phyloP scores from a whole-genome alignment of 1,284 basidiomycete species.

The Tilletia setariae region DNA sequence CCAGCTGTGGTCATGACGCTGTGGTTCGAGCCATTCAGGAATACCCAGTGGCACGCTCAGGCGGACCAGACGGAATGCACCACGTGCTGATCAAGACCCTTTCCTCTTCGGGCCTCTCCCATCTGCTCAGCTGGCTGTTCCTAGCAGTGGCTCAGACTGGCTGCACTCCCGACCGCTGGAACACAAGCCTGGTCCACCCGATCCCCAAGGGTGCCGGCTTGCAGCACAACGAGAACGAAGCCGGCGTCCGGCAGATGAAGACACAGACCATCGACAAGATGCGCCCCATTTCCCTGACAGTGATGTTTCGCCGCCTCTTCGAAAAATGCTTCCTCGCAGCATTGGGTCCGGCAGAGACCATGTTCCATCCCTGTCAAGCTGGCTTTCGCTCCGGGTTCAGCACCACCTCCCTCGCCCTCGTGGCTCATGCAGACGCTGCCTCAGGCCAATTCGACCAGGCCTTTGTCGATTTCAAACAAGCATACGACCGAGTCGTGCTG shows the following conservation, averaged over 20 bases:
- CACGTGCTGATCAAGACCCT: neutral
- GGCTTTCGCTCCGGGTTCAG: neutral
- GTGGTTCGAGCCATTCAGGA: neutral
- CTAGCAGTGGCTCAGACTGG: too few species aligned
- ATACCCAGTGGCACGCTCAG: neutral
- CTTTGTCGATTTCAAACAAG: neutral
- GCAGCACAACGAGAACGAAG: too few species aligned
- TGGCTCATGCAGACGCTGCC: neutral
- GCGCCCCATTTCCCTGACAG: slow-evolving; percentile 3
- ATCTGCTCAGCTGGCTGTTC: neutral
- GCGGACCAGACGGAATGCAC: neutral
- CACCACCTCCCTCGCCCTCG: neutral
- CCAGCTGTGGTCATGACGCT: too few species aligned
- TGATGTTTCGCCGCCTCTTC: neutral
- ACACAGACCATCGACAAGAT: neutral
- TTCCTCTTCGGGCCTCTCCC: neutral
- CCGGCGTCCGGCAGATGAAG: neutral
- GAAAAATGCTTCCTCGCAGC: neutral
- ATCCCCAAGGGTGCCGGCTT: neutral
- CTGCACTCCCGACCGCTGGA: neutral
- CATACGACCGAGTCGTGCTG: neutral
- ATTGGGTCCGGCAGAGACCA: neutral
- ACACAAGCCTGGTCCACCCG: neutral
- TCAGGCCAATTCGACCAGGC: neutral
- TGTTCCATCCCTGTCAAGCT: neutral